These are phyloP conservation scores for Zymoseptoria brevis DNA, from an alignment of 2,329 filamentous ascomycete genomes.

Conservation along the genomic window DNA sequence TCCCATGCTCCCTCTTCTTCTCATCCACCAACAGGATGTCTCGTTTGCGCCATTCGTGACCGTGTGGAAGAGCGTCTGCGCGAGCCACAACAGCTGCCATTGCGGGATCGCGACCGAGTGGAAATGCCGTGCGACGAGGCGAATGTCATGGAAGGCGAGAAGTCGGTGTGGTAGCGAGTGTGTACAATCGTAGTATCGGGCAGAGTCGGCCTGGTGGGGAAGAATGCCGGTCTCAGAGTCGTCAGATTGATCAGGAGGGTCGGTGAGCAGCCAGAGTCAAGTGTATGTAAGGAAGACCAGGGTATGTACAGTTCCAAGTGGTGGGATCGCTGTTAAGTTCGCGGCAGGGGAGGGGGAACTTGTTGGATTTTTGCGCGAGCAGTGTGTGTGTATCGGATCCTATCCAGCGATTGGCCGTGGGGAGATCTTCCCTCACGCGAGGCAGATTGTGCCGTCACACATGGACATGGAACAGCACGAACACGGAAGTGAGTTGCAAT, in stretches of 20 bases:
- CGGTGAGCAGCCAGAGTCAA: not conserved
- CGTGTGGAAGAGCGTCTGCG: slow-evolving; percentile 34
- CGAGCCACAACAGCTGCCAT: slow-evolving; percentile 40
- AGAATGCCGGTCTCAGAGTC: not conserved
- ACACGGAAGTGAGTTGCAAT: too few species aligned
- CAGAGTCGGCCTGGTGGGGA: not conserved
- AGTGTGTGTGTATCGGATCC: not conserved
- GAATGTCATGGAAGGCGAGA: slow-evolving; percentile 30
- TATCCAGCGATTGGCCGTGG: not conserved
- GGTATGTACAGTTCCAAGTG: not conserved
- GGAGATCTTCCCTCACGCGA: not conserved
- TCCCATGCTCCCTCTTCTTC: slow-evolving; percentile 41
- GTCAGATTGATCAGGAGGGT: not conserved
- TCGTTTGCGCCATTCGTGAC: slow-evolving; percentile 35
- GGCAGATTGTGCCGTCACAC: not conserved
- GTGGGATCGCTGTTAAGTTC: not conserved
- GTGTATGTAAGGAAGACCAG: not conserved
- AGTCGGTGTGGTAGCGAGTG: not conserved
- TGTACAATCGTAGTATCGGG: not conserved
- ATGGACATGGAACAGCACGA: not conserved
- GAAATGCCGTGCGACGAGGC: slow-evolving; percentile 20
- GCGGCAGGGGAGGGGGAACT: not conserved
- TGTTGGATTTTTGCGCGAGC: not conserved
- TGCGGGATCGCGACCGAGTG: slow-evolving; percentile 24
- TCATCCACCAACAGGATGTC: slow-evolving; percentile 31